A percentile compares a stretch with the other conserved stretches of the same genome.
These are phyloP conservation scores for Ceratonia siliqua DNA, from an alignment of 306 rosid species.

Conservation along the genomic window DNA sequence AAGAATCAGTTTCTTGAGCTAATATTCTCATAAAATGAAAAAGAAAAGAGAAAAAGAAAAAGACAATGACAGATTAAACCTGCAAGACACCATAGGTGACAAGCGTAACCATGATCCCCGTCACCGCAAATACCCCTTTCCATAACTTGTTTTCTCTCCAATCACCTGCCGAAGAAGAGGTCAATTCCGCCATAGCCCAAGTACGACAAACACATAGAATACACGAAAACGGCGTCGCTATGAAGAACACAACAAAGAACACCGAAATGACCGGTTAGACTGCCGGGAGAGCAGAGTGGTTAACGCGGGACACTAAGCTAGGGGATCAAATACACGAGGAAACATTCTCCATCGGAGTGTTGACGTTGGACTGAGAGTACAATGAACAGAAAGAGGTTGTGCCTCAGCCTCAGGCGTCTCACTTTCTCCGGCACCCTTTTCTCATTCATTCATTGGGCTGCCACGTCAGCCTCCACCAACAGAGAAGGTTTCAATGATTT, in stretches of 20 bases:
- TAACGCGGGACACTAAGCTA: conserved; percentile 7
- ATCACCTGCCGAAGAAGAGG: conserved; percentile 27
- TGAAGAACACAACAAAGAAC: neutral
- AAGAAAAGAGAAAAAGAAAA: too few species aligned
- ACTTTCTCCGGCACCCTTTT: conserved; percentile 40
- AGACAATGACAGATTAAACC: conserved; percentile 40
- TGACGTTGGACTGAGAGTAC: neutral
- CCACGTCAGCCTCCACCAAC: conserved; percentile 27
- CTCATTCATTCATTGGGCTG: conserved; percentile 6
- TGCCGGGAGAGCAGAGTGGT: neutral
- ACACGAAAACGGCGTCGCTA: conserved; percentile 33
- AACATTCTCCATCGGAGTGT: neutral
- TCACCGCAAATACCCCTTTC: conserved; percentile 71
- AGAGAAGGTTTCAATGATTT: neutral
- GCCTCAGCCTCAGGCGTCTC: conserved; percentile 17
- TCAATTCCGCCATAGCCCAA: conserved; percentile 64
- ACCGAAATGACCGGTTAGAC: neutral
- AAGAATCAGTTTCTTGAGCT: neutral
- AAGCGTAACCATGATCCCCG: conserved; percentile 90
- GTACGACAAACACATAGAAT: conserved; percentile 12
- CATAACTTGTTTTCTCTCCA: conserved; percentile 49
- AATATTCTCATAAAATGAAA: neutral
- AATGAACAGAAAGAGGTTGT: neutral
- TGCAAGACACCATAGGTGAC: conserved; percentile 94
- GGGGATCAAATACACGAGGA: conserved; percentile 17